A percentile compares a stretch with the other conserved stretches of the same genome.
Conservation (phyloP, 305 asterid species). For the Withania somnifera region DNA sequence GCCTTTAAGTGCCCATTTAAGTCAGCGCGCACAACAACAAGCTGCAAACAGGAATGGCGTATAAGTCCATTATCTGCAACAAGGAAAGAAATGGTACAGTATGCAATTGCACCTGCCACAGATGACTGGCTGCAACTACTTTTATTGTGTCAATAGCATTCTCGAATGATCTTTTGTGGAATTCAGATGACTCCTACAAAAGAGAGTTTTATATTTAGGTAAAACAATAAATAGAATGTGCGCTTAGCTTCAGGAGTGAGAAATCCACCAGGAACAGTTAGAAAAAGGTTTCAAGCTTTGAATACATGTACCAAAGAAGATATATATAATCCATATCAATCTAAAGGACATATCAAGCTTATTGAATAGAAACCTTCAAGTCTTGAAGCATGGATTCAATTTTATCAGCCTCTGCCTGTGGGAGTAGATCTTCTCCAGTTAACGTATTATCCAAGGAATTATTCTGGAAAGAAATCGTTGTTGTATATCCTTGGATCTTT, state of each 20-base stretch:
- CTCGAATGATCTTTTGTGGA: slow-evolving; percentile 91
- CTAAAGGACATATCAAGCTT: not conserved
- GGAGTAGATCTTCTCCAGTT: slow-evolving; percentile 74
- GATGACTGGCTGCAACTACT: slow-evolving; percentile 95
- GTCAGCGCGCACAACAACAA: slow-evolving; percentile 95
- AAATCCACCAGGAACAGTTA: not conserved
- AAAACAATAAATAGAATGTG: not conserved
- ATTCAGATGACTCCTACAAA: slow-evolving; percentile 85
- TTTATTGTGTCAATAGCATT: slow-evolving; percentile 67
- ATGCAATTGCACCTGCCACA: slow-evolving; percentile 78
- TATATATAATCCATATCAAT: not conserved
- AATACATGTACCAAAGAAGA: not conserved
- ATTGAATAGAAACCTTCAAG: slow-evolving; percentile 41
- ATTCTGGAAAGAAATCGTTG: slow-evolving; percentile 33
- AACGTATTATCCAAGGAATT: slow-evolving; percentile 34
- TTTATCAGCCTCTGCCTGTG: slow-evolving; percentile 87
- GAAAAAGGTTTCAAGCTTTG: not conserved
- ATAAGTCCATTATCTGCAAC: slow-evolving; percentile 10
- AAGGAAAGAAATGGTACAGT: slow-evolving; percentile 5
- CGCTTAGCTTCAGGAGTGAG: not conserved
- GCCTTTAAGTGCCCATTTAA: slow-evolving; percentile 97
- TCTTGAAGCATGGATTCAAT: slow-evolving; percentile 90
- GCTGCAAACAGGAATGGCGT: slow-evolving; percentile 45
- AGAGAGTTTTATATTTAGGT: not conserved
- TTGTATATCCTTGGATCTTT: slow-evolving; percentile 39